Conservation (phyloP, 2,329 filamentous ascomycete species). For the Colletotrichum sp. region DNA sequence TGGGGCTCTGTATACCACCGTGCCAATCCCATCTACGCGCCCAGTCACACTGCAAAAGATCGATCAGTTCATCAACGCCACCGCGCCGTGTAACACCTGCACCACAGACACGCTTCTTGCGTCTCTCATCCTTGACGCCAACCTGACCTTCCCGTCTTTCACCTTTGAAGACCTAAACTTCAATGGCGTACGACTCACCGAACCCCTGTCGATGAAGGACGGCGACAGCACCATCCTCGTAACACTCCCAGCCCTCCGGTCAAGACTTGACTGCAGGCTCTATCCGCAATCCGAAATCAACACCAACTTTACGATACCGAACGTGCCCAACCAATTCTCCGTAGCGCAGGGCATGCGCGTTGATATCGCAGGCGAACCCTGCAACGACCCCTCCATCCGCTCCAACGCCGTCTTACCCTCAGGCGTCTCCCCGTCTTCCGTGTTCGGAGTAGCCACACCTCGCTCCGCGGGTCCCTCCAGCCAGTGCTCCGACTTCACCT, state of each 20-base stretch:
- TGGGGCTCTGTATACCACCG: constrained; percentile 34
- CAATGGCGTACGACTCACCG: constrained; percentile 16
- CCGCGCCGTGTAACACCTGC: constrained; percentile 21
- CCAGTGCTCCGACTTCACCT: constrained; percentile 37
- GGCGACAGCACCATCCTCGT: constrained; percentile 23
- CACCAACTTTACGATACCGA: constrained; percentile 26
- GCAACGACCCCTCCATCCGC: constrained; percentile 14
- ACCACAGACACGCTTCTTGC: constrained; percentile 33
- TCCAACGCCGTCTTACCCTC: constrained; percentile 25
- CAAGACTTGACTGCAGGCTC: constrained; percentile 31
- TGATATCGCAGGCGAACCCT: constrained; percentile 24
- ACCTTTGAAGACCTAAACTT: constrained; percentile 37
- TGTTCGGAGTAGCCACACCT: constrained; percentile 27
- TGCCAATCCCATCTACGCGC: constrained; percentile 26
- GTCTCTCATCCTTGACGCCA: constrained; percentile 37
- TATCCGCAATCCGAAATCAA: constrained; percentile 26
- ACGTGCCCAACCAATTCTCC: not conserved
- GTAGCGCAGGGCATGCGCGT: constrained; percentile 18
- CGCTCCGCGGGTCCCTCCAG: constrained; percentile 8
- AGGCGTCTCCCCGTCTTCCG: constrained; percentile 7
- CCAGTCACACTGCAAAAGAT: constrained; percentile 27
- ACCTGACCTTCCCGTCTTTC: constrained; percentile 38
- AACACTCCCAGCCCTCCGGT: constrained; percentile 34
- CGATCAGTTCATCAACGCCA: constrained; percentile 35
- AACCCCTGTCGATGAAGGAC: constrained; percentile 10